Base-by-base conservation (phyloP, 2,329 filamentous ascomycete species). In the Alternaria metachromatica region DNA sequence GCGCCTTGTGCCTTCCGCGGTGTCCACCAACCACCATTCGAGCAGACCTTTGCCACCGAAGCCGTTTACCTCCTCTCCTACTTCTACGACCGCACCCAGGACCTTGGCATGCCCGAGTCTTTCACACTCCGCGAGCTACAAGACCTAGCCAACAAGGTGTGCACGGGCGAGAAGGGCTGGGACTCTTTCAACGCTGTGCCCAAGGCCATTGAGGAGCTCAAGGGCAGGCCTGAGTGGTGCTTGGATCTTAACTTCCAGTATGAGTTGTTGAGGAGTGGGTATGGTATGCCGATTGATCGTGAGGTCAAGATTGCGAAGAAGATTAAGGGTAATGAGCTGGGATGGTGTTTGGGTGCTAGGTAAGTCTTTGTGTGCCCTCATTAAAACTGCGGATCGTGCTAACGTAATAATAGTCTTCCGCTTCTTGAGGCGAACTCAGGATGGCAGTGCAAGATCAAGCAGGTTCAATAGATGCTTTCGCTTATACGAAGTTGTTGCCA, bases 251-350 rank as follows among this genome's bases (percentile, higher is more conserved):
- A 93, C 84, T 99, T 98, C 78, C 97, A 97, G 93, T 84, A 97
- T 73, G 92, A 92, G 25, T 85, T 99, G 61, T 84, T 98, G 58
- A 94, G 98, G 81, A 97, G 93, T 6, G 96, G 96, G 4, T 99
- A 99, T 76, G 96, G 98, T 72, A 97, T 99, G 93, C 95, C 95
- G 5, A 90, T 98, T 73, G 93, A 97, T 71, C 88, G 96, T 43
- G 96, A 99, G 82, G 94, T 99, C 70, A 95, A 92, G 86, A 97
- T 97, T 78, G 96, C 95, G 64, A 99, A 99, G 91, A 97, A 97
- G 87, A 97, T 99, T 78, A 95, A 96, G 84, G 90, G 90, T 60
- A 97, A 97, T 80, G 96, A 99, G 84, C 83, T 99, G 74, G 96
- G 96, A 43, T 99, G 96, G 96, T 98, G 95, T 83, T 86, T 99